Conservation (phyloP, 768 basidiomycete species). For the Russula sp. region DNA sequence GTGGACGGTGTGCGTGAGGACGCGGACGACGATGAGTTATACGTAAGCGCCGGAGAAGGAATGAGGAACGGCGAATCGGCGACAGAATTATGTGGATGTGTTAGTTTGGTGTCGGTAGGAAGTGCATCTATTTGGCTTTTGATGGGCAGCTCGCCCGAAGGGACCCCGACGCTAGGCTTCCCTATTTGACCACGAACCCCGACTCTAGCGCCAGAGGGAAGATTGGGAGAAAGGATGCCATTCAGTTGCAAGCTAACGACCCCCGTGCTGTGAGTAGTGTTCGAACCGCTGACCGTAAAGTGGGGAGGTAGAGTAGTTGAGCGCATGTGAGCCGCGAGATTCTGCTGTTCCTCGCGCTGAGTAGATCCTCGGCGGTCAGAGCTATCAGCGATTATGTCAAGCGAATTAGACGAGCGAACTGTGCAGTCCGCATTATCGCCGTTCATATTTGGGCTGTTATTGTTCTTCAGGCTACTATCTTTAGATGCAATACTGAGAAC, state of each 20-base stretch:
- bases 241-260: slow-evolving; percentile 21
- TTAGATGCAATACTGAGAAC: slow-evolving; percentile 20
- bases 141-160: slow-evolving; percentile 15
- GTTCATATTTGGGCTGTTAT: slow-evolving; percentile 7
- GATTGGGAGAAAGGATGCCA: slow-evolving; percentile 29
- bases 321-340: slow-evolving; percentile 28
- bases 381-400: slow-evolving; percentile 19
- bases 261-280: slow-evolving; percentile 7
- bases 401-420: slow-evolving; percentile 16
- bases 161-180: slow-evolving; percentile 15
- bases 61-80: slow-evolving; percentile 51
- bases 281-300: slow-evolving; percentile 23
- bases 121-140: slow-evolving; percentile 16
- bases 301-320: slow-evolving; percentile 31
- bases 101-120: slow-evolving; percentile 17
- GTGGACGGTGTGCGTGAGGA: slow-evolving; percentile 63
- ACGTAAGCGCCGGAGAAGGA: slow-evolving; percentile 62
- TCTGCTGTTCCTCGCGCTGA: slow-evolving; percentile 27
- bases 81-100: slow-evolving; percentile 19
- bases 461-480: slow-evolving; percentile 18
- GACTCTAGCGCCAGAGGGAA: slow-evolving; percentile 19
- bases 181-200: slow-evolving; percentile 15
- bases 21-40: slow-evolving; percentile 34
- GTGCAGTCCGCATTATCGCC: slow-evolving; percentile 18
- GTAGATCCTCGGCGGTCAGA: slow-evolving; percentile 11